Conservation (phyloP, 2,329 filamentous ascomycete species). For the Pseudomassariella vexata region DNA sequence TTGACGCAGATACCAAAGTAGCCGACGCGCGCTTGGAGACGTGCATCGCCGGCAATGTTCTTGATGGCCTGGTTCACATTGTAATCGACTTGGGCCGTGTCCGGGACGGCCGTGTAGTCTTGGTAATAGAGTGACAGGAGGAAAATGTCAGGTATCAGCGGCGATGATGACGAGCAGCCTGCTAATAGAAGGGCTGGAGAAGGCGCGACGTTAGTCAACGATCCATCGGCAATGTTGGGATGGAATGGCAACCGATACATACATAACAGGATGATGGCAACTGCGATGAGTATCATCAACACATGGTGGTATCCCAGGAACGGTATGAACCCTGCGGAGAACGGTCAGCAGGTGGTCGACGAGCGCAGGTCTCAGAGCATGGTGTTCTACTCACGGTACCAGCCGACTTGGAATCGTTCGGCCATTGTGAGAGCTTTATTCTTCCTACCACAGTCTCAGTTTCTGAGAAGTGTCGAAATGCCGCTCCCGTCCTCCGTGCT, state of each 20-base stretch:
- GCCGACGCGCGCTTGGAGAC: slow-evolving; percentile 84
- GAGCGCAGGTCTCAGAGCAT: no score
- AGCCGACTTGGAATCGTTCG: slow-evolving; percentile 23
- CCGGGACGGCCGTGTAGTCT: slow-evolving; percentile 73
- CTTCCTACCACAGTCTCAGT: slow-evolving; percentile 1
- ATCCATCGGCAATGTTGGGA: slow-evolving; percentile 1
- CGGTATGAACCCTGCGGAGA: slow-evolving; percentile 52
- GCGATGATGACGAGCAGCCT: slow-evolving; percentile 94
- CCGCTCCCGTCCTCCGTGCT: slow-evolving; percentile 5
- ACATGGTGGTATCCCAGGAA: slow-evolving; percentile 77
- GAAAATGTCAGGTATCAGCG: slow-evolving; percentile 92
- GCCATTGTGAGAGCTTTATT: slow-evolving; percentile 12
- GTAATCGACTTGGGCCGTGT: slow-evolving; percentile 85
- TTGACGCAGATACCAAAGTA: slow-evolving; percentile 98
- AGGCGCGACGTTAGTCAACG: slow-evolving; percentile 2
- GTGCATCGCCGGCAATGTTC: slow-evolving; percentile 81
- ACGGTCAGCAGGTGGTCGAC: no score
- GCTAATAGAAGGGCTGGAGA: slow-evolving; percentile 77
- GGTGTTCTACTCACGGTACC: slow-evolving; percentile 28
- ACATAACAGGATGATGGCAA: slow-evolving; percentile 94
- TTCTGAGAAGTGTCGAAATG: slow-evolving; percentile 1
- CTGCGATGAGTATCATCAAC: slow-evolving; percentile 92
- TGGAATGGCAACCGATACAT: slow-evolving; percentile 44
- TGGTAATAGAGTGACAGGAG: slow-evolving; percentile 97
- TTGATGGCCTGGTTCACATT: slow-evolving; percentile 78